Conservation (phyloP, 1,284 basidiomycete genomes). For the Ceratobasidium sp. region DNA sequence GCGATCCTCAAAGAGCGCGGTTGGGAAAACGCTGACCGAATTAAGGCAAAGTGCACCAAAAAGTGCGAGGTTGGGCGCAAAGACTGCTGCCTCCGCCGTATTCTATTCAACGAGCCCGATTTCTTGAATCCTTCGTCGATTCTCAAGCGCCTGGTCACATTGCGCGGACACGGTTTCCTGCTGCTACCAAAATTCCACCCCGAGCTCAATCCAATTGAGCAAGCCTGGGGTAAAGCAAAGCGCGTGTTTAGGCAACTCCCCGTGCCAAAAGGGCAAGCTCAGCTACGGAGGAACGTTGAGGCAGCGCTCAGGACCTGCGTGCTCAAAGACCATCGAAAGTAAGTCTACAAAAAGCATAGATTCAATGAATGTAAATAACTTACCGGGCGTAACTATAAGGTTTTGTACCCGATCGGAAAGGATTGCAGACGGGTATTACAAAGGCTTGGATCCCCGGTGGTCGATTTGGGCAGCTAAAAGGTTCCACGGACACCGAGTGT, state of each 20-base stretch:
- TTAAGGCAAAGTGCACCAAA: constrained; percentile 24
- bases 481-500: constrained; percentile 10
- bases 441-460: background rate
- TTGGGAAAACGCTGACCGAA: background rate
- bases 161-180: constrained; percentile 21
- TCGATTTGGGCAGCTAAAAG: constrained; percentile 13
- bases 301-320: constrained; percentile 12
- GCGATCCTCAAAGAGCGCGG: constrained; percentile 47
- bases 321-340: constrained; percentile 22
- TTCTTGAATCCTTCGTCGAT: constrained; percentile 33
- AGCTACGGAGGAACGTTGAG: constrained; percentile 13
- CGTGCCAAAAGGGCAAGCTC: background rate
- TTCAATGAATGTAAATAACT: background rate
- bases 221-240: constrained; percentile 39
- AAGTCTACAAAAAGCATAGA: no score
- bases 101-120: constrained; percentile 36
- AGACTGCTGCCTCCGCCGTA: constrained; percentile 31
- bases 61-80: background rate
- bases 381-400: background rate
- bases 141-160: constrained; percentile 21
- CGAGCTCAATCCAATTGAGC: constrained; percentile 40
- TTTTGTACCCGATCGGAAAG: background rate
- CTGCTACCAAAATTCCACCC: constrained; percentile 38
- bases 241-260: constrained; percentile 19
- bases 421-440: constrained; percentile 14